A percentile compares a stretch with the other conserved stretches of the same genome.
phyloP scores from a whole-genome alignment of 352 stramenopile species.

The Globisporangium lucens region DNA sequence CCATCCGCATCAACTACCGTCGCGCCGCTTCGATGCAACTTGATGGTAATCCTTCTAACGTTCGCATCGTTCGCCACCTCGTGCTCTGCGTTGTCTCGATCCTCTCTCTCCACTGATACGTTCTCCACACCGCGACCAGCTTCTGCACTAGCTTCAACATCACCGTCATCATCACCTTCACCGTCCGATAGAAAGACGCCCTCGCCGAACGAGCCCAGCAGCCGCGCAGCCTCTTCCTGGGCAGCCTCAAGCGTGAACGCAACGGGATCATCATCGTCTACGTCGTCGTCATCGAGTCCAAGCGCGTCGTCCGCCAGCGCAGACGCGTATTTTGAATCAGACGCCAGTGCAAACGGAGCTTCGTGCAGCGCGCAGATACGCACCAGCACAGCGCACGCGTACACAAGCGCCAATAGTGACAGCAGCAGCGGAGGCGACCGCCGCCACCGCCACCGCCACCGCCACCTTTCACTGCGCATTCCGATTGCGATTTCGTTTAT shows the following conservation, averaged over 20 bases:
- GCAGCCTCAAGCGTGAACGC: constrained; percentile 14
- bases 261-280: neutral
- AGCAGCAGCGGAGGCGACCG: constrained; percentile 1
- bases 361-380: neutral
- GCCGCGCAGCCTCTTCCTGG: constrained; percentile 10
- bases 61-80: neutral
- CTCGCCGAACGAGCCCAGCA: constrained; percentile 10
- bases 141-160: neutral
- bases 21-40: neutral
- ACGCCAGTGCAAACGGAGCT: neutral
- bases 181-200: neutral
- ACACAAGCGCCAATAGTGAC: neutral
- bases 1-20: neutral
- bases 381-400: neutral
- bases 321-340: neutral
- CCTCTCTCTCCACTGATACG: neutral
- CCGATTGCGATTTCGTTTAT: neutral
- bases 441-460: neutral
- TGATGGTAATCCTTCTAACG: constrained; percentile 2
- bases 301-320: neutral
- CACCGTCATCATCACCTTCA: neutral
- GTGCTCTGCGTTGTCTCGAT: neutral
- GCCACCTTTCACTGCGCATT: neutral
- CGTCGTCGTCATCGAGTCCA: neutral
- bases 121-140: neutral